phyloP scores from a whole-genome alignment of 2,329 filamentous ascomycete species.

The Alternaria gansuensis region DNA sequence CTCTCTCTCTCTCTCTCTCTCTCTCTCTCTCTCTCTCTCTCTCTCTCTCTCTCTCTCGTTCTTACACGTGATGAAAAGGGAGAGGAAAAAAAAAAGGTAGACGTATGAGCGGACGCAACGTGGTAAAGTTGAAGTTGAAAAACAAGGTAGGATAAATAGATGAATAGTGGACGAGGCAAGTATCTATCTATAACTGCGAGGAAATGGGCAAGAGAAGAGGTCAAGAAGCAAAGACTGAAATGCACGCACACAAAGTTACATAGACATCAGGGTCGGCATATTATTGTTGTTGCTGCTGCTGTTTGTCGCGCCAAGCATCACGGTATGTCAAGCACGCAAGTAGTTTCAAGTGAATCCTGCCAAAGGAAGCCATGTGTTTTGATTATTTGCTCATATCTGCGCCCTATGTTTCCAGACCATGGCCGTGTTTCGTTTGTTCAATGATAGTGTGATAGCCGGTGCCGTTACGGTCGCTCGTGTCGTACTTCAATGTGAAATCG shows the following conservation, averaged over 20 bases:
- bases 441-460: constrained; percentile 5
- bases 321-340: too few species aligned
- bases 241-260: background rate
- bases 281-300: background rate
- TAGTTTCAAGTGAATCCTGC: background rate
- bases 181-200: too few species aligned
- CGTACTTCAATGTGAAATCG: constrained; percentile 2
- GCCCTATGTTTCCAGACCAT: background rate
- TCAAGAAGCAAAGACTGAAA: background rate
- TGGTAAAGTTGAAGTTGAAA: too few species aligned
- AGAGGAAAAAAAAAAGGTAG: background rate
- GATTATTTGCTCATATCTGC: background rate
- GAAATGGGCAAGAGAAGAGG: background rate
- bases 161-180: too few species aligned
- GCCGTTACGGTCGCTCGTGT: constrained; percentile 8
- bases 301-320: background rate
- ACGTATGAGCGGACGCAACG: background rate
- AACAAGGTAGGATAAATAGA: too few species aligned
- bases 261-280: background rate
- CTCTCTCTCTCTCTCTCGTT: too few species aligned
- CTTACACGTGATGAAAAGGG: background rate
- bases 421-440: background rate
- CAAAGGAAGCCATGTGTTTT: constrained; percentile 4
- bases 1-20: too few species aligned
- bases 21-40: too few species aligned